Evolutionary conservation across 768 basidiomycete species (phyloP).

Genomic region (Phlebiopsis flavidoalba): DNA sequence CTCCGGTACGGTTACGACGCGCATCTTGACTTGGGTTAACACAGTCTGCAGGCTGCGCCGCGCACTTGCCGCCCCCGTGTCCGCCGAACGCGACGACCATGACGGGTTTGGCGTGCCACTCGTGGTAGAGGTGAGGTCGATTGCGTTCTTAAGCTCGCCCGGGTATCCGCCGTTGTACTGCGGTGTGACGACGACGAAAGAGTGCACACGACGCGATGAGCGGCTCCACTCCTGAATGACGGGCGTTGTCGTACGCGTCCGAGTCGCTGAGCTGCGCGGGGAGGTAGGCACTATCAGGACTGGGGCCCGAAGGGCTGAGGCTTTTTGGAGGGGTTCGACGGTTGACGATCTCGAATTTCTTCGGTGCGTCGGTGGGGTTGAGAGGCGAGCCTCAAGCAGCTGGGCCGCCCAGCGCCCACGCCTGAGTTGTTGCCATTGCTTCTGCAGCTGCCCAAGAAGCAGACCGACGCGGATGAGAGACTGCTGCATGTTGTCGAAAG

Average conservation of each 20-base stretch:
- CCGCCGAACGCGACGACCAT: constrained; percentile 30
- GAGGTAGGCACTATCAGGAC: constrained; percentile 21
- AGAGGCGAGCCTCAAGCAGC: constrained; percentile 14
- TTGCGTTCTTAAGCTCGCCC: constrained; percentile 32
- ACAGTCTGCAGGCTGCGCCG: constrained; percentile 25
- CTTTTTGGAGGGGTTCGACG: constrained; percentile 20
- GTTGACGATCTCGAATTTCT: background rate
- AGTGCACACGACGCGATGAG: constrained; percentile 24
- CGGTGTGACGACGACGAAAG: constrained; percentile 32
- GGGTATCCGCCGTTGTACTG: constrained; percentile 38
- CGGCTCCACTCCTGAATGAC: constrained; percentile 27
- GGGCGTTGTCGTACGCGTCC: constrained; percentile 24
- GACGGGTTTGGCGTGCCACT: constrained; percentile 32
- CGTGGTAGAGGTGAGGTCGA: constrained; percentile 36
- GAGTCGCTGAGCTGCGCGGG: constrained; percentile 22
- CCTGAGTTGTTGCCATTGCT: constrained; percentile 18
- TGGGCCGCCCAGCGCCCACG: constrained; percentile 20
- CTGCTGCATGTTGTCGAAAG: background rate
- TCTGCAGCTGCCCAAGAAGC: constrained; percentile 21
- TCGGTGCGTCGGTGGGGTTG: background rate
- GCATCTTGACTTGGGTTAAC: constrained; percentile 21
- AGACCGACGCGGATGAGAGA: constrained; percentile 14
- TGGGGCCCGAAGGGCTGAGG: constrained; percentile 24
- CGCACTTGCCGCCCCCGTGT: constrained; percentile 27
- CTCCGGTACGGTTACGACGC: constrained; percentile 5